phyloP scores from a whole-genome alignment of 1,284 basidiomycete species.

The Malassezia equina region DNA sequence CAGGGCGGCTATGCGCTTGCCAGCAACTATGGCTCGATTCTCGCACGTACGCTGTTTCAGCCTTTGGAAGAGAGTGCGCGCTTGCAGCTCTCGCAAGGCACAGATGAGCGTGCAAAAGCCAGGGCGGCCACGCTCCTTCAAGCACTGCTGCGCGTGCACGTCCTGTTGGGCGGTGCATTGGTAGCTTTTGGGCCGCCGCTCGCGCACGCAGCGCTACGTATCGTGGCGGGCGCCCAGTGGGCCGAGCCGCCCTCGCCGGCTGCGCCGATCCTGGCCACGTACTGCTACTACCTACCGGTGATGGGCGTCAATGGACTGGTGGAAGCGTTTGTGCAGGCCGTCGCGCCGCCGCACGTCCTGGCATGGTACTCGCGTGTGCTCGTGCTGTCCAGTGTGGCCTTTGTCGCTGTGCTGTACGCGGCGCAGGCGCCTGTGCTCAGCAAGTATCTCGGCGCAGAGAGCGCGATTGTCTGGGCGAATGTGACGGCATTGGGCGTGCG shows the following conservation, averaged over 20 bases:
- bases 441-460: neutral
- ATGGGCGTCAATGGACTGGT: slow-evolving; percentile 43
- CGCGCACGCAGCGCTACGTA: slow-evolving; percentile 23
- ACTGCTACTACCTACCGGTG: slow-evolving; percentile 37
- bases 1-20: slow-evolving; percentile 47
- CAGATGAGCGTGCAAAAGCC: neutral
- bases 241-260: slow-evolving; percentile 26
- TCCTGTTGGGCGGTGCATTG: slow-evolving; percentile 24
- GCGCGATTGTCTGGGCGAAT: slow-evolving; percentile 10
- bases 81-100: slow-evolving; percentile 21
- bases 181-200: slow-evolving; percentile 32
- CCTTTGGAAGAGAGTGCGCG: slow-evolving; percentile 41
- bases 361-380: slow-evolving; percentile 27
- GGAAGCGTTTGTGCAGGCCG: slow-evolving; percentile 41
- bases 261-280: slow-evolving; percentile 28
- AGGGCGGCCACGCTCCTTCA: slow-evolving; percentile 17
- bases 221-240: slow-evolving; percentile 40
- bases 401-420: slow-evolving; percentile 19
- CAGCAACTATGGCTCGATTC: slow-evolving; percentile 41
- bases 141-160: slow-evolving; percentile 25
- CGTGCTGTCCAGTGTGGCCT: slow-evolving; percentile 24
- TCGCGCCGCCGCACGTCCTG: slow-evolving; percentile 21
- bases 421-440: neutral
- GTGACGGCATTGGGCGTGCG: slow-evolving; percentile 6
- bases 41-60: slow-evolving; percentile 42